These are phyloP conservation scores for Trichoderma guizhouense DNA, from an alignment of 2,329 filamentous ascomycete species.

Conservation along the genomic window DNA sequence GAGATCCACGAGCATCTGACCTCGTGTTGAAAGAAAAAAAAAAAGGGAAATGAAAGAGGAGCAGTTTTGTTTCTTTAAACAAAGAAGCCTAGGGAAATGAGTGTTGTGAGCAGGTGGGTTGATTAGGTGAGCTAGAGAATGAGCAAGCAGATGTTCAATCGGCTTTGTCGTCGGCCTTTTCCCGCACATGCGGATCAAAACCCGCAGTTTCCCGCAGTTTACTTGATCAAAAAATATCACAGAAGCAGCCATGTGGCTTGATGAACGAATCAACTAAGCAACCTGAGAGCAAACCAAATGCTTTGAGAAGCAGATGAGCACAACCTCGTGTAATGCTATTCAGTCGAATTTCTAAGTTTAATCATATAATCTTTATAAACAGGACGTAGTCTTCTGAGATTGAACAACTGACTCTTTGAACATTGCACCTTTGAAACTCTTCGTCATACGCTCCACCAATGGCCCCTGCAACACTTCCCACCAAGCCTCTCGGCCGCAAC, in stretches of 20 bases:
- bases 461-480: neutral
- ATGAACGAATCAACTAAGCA: conserved; percentile 1
- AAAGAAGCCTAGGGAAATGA: neutral
- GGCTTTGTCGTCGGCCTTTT: neutral
- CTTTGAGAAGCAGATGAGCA: neutral
- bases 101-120: neutral
- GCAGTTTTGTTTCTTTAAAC: neutral
- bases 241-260: neutral
- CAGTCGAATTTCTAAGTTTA: too few relatives aligned
- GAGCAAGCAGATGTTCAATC: neutral
- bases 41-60: neutral
- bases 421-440: neutral
- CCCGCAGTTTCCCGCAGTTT: too few relatives aligned
- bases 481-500: conserved; percentile 44
- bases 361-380: neutral
- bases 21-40: neutral
- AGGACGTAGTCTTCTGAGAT: neutral
- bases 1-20: neutral
- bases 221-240: neutral
- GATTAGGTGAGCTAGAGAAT: neutral
- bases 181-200: neutral
- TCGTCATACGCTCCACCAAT: neutral
- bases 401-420: neutral
- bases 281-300: neutral
- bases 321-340: neutral